phyloP scores from a whole-genome alignment of 371 early-diverging fungal genomes.

The Zopfochytrium polystomum region DNA sequence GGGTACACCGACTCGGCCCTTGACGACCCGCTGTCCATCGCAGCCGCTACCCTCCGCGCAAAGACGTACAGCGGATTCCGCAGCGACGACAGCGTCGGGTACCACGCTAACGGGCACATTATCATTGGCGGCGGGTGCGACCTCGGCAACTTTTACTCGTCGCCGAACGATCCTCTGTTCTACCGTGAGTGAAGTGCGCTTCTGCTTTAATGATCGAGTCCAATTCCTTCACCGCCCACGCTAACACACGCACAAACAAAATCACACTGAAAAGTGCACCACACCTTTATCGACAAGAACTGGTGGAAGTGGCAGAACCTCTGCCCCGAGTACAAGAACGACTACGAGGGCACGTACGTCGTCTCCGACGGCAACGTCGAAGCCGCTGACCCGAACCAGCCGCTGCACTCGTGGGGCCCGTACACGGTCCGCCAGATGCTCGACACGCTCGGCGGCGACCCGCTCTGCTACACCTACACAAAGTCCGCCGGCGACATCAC shows the following conservation, averaged over 20 bases:
- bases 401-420: conserved; percentile 9
- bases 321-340: conserved; percentile 15
- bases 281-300: conserved; percentile 24
- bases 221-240: background rate
- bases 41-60: conserved; percentile 14
- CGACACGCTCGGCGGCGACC: conserved; percentile 4
- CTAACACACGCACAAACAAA: background rate
- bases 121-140: conserved; percentile 16
- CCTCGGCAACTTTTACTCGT: conserved; percentile 19
- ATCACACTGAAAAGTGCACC: conserved; percentile 9
- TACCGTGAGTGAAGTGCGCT: conserved; percentile 7
- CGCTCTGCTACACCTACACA: conserved; percentile 4
- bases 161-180: conserved; percentile 27
- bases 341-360: conserved; percentile 20
- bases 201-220: background rate
- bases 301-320: conserved; percentile 27
- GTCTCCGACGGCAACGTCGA: background rate
- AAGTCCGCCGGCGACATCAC: background rate
- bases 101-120: conserved; percentile 18
- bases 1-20: background rate
- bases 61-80: conserved; percentile 19
- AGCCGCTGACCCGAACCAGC: background rate
- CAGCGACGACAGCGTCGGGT: conserved; percentile 12
- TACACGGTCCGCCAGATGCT: conserved; percentile 11
- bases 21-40: background rate